Base-by-base conservation (phyloP, 768 basidiomycete species). In the Naganishia kalamii region DNA sequence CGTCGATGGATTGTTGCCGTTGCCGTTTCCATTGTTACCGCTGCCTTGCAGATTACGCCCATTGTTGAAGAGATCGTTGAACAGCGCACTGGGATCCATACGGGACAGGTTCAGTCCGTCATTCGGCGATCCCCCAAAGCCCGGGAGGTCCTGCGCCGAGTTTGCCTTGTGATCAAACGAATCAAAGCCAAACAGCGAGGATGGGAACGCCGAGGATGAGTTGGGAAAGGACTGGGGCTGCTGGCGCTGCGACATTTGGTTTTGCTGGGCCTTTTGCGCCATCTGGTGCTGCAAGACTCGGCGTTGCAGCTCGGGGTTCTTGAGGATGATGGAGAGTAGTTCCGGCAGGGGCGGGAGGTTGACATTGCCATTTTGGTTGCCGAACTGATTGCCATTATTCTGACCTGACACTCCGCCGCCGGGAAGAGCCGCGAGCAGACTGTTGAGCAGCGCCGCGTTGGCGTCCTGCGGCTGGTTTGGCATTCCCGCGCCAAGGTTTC, bases 31-130 rank as follows among this genome's bases (percentile, higher is more conserved):
- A 25, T 27, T 41, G 23, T 52, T 52, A 11, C n/a, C 4, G n/a
- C 12, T 23, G 35, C 25, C 21, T 21, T 57, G 54, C 54, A 57
- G 35, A 25, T 57, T 57, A 17, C 54, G 54, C 2, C 54, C 54
- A 23, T 57, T 57, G 54, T 41, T 57, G 54, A 57, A 57, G 19
- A 57, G 54, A 57, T 57, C 54, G 30, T 65, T 65, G 52, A 65
- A 65, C 27, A 65, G 54, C 23, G 63, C 63, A 46, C 57, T 54
- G 25, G 57, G 52, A 59, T 65, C 63, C 43, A 59, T 59, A 1
- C 63, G 63, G 11, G 63, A 30, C 63, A 65, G 57, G 44, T 54
- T 65, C 43, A 65, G 30, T 1, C 52, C 8, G n/a, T 49, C 44
- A 37, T 37, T 27, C 23, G 7, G 19, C 12, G 32, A 17, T 11